Evolutionary conservation across 148 eudicot genomes (phyloP), one percentile per base, ranked within the genome.

Genomic region (Rhododendron simsii): DNA sequence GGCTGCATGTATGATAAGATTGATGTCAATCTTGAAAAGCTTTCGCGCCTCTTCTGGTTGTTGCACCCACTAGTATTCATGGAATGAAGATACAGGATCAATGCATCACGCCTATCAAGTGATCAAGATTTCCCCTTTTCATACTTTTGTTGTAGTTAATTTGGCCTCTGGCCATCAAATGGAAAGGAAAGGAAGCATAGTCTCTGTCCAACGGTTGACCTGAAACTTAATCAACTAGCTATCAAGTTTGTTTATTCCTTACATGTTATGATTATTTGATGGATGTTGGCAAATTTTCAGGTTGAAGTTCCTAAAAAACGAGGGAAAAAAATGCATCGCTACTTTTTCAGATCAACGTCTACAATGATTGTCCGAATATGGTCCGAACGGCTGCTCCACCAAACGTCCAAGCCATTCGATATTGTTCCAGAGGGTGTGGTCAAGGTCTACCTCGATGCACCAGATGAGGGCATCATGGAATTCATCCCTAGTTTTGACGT

Each of bases 311-410:
- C 99, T n/a, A 93, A 94, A 88, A 96, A 95, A 86, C 90, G 96
- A 30, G 99, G 99, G 47, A 94, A 94, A 85, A 91, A 88, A 53
- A 12, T 51, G 55, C 55, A 51, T 51, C 94, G 98, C 48, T 96
- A 93, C 90, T 87, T 85, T 82, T 96, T 96, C 86, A 87, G 90
- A 88, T 95, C 98, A 75, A 95, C 95, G 55, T 89, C 93, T 33
- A 96, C 95, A 65, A 92, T 90, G 95, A 92, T 96, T 75, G 90
- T 90, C 82, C 96, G 99, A 6, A 92, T 95, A 84, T 95, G 98
- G 99, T 96, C 99, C 33, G 93, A 98, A 20, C 95, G 99, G 99
- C 98, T 95, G 45, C 94, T 96, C 76, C 95, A 93, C 85, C 92
- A 90, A 91, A 91, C 95, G 57, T 81, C 96, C 35, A 92, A 91